Evolutionary conservation across 2,329 filamentous ascomycete genomes (phyloP), one percentile per base, ranked within the genome.

Genomic region (Rutstroemia sydowiana): DNA sequence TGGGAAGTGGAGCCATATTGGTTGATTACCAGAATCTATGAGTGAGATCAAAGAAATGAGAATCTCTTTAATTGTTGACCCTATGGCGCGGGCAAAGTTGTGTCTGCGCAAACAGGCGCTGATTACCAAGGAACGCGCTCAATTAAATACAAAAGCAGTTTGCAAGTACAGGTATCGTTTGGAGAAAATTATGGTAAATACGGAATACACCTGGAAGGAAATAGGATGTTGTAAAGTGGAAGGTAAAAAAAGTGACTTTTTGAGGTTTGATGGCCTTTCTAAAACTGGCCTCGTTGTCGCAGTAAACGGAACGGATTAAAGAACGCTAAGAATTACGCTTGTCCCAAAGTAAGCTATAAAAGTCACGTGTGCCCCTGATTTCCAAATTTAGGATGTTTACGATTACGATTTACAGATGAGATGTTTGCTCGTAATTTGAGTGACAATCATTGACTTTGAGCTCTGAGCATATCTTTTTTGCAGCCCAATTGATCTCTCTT

Each of bases 1-100:
- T 95, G 67, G 88, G 89, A 68, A 95, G 77, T 70, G 82, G 61
- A 53, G 59, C 63, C 64, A 67, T 67, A 52, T 49, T 53, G 21
- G 62, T 6, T 51, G 26, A 31, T 46, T 51, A 23, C 39, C 34
- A 40, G 34, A 31, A 55, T 48, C 47, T 50, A 46, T 58, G 57
- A 55, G 41, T 58, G 57, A 56, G 45, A 58, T 52, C 45, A 59
- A 62, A 61, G 62, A 59, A 55, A 16, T 8, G 49, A 46, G 36
- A 41, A 55, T 52, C 55, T 48, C 11, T 39, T 39, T 40, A 51
- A 51, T 51, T 51, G 48, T 51, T 51, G 26, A 34, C 48, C 48
- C 48, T 32, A 32, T 31, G 34, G 30, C 36, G 42, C 41, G 48
- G 34, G 48, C 28, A 51, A 46, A 42, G 32, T 8, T 26, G 23